A percentile compares a stretch with the other conserved stretches of the same genome.
Conservation (phyloP, 1,284 basidiomycete genomes). For the Schizophyllum amplum region DNA sequence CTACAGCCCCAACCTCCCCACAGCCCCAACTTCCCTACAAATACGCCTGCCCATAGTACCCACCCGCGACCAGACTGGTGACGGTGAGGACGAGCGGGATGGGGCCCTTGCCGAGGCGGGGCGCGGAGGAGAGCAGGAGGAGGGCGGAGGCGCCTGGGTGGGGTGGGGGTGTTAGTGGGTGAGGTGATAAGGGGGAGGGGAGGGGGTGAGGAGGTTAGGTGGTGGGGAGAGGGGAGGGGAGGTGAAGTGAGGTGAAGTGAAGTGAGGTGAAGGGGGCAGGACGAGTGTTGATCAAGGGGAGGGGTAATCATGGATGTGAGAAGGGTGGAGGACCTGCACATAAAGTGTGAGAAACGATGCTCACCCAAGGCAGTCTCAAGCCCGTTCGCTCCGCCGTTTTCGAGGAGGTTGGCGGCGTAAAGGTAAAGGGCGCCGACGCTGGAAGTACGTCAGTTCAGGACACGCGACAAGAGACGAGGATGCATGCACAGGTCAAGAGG, state of each 20-base stretch:
- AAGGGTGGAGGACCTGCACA: background rate
- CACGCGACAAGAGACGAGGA: conserved; percentile 2
- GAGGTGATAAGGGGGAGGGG: background rate
- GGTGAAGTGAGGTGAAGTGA: too few species aligned
- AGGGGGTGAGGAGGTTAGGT: background rate
- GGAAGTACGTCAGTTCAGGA: background rate
- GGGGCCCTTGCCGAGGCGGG: conserved; percentile 69
- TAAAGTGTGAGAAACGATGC: conserved; percentile 16
- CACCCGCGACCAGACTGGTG: conserved; percentile 51
- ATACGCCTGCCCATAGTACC: conserved; percentile 53
- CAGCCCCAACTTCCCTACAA: too few species aligned
- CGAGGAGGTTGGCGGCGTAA: conserved; percentile 68
- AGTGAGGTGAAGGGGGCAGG: too few species aligned
- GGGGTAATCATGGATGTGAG: background rate
- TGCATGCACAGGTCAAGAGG: background rate
- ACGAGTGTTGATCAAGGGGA: background rate
- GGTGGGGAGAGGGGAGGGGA: too few species aligned
- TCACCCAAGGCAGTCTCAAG: conserved; percentile 70
- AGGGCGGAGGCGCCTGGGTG: conserved; percentile 68
- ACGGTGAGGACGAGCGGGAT: conserved; percentile 62
- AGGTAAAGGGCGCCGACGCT: conserved; percentile 74
- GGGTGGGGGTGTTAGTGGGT: background rate
- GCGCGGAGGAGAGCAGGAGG: conserved; percentile 71
- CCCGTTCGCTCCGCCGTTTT: conserved; percentile 63
- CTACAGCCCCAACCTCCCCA: too few species aligned